Conservation (phyloP, 2,329 filamentous ascomycete genomes). For the Acrocalymma vagum region DNA sequence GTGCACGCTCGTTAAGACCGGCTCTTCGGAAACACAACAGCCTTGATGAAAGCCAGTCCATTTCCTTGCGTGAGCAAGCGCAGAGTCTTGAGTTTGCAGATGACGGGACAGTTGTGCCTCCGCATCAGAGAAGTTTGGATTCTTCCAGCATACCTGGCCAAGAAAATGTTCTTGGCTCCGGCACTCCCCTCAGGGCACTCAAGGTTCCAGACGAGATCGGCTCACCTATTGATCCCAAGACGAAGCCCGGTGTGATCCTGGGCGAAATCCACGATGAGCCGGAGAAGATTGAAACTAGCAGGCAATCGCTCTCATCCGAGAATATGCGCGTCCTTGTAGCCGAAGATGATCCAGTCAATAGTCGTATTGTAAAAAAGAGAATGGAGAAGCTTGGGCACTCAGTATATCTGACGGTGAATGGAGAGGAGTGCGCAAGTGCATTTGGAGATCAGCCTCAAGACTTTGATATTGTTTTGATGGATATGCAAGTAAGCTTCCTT, state of each 20-base stretch:
- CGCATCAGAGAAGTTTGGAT: conserved; percentile 51
- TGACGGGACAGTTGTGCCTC: conserved; percentile 21
- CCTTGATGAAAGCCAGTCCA: conserved; percentile 15
- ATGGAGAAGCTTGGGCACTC: conserved; percentile 78
- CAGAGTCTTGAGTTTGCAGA: conserved; percentile 34
- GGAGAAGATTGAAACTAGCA: conserved; percentile 17
- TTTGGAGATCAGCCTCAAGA: conserved; percentile 69
- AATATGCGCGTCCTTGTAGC: conserved; percentile 77
- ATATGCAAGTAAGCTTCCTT: conserved; percentile 78
- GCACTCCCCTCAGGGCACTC: conserved; percentile 54
- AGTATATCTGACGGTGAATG: conserved; percentile 79
- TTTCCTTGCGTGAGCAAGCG: conserved; percentile 25
- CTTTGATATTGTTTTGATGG: conserved; percentile 88
- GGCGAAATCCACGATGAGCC: conserved; percentile 38
- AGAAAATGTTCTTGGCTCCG: conserved; percentile 49
- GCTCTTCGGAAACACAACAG: conserved; percentile 37
- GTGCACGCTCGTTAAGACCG: conserved; percentile 31
- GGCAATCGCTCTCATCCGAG: conserved; percentile 46
- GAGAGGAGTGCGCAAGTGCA: conserved; percentile 79
- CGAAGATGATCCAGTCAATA: conserved; percentile 89
- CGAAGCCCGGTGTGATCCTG: conserved; percentile 30
- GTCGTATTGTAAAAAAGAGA: conserved; percentile 80
- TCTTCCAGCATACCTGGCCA: conserved; percentile 53
- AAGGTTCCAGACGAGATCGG: conserved; percentile 55
- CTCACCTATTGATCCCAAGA: conserved; percentile 15